Evolutionary conservation across 805 yeast genomes (phyloP).

Genomic region (Lipomyces yamadae): DNA sequence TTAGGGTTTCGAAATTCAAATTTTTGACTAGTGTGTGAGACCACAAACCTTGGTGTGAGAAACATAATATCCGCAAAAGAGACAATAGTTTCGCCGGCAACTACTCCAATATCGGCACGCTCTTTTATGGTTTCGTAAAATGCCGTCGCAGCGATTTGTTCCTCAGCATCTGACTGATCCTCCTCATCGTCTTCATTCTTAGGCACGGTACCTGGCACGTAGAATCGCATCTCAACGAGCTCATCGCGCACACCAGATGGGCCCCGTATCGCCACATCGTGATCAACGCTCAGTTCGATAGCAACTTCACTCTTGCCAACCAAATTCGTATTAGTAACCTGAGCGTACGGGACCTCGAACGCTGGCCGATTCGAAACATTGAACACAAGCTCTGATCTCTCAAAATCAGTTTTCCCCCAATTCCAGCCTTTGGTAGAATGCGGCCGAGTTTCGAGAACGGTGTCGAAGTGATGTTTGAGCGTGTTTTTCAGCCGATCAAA

Average conservation of each 20-base stretch:
- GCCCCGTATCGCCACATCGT: conserved; percentile 51
- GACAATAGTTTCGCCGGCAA: conserved; percentile 91
- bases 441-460: conserved; percentile 79
- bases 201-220: conserved; percentile 81
- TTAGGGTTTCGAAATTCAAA: no score
- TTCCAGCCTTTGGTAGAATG: conserved; percentile 98
- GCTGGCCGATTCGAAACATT: conserved; percentile 85
- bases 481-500: conserved; percentile 80
- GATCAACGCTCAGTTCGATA: conserved; percentile 68
- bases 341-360: conserved; percentile 85
- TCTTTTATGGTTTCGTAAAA: conserved; percentile 92
- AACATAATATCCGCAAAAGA: conserved; percentile 89
- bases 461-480: conserved; percentile 72
- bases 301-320: conserved; percentile 95
- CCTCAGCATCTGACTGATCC: conserved; percentile 49
- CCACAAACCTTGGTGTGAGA: conserved; percentile 67
- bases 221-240: conserved; percentile 90
- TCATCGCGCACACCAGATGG: conserved; percentile 82
- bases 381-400: conserved; percentile 87
- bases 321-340: conserved; percentile 81
- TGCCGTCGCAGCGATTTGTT: conserved; percentile 74
- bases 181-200: conserved; percentile 48
- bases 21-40: not conserved
- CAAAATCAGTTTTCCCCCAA: conserved; percentile 95
- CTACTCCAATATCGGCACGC: conserved; percentile 91